Evolutionary conservation across 2,329 filamentous ascomycete genomes (phyloP).

Genomic region (Fragosphaeria purpurea): DNA sequence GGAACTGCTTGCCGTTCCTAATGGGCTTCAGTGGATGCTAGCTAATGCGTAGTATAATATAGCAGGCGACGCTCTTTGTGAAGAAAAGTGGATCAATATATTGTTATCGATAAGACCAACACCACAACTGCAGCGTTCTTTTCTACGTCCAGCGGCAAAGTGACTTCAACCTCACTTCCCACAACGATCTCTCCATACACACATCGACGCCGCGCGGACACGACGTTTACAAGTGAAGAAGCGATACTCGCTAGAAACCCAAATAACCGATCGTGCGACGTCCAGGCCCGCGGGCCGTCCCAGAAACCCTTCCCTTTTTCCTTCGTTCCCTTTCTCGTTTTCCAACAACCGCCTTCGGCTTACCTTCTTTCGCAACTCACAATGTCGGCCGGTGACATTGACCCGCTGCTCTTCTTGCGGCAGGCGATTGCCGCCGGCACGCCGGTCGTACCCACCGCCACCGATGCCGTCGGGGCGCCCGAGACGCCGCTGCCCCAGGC

Average conservation of each 20-base stretch:
- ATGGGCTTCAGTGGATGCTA: too few species aligned
- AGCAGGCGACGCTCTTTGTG: too few species aligned
- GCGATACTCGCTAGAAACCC: too few species aligned
- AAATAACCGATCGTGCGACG: neutral
- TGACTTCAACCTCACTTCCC: too few species aligned
- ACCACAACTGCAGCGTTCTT: neutral
- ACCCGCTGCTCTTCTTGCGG: conserved; percentile 76
- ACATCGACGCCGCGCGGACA: too few species aligned
- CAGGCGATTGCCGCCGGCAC: conserved; percentile 65
- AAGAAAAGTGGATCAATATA: neutral
- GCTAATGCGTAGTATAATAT: too few species aligned
- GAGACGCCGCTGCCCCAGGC: conserved; percentile 62
- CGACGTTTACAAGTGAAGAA: too few species aligned
- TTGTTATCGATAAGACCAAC: conserved; percentile 9
- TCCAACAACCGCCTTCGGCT: neutral
- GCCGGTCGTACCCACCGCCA: conserved; percentile 64
- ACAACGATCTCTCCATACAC: too few species aligned
- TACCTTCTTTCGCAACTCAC: neutral
- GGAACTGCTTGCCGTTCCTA: too few species aligned
- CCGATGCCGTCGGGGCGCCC: conserved; percentile 50
- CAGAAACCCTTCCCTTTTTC: too few species aligned
- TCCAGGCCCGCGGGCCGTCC: too few species aligned
- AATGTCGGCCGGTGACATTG: conserved; percentile 22
- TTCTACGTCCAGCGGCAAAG: neutral
- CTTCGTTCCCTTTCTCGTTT: too few species aligned